A percentile compares a stretch with the other conserved stretches of the same genome.
Evolutionary conservation across 257 asterid species (phyloP).

Genomic region (Solanum pinnatisectum): DNA sequence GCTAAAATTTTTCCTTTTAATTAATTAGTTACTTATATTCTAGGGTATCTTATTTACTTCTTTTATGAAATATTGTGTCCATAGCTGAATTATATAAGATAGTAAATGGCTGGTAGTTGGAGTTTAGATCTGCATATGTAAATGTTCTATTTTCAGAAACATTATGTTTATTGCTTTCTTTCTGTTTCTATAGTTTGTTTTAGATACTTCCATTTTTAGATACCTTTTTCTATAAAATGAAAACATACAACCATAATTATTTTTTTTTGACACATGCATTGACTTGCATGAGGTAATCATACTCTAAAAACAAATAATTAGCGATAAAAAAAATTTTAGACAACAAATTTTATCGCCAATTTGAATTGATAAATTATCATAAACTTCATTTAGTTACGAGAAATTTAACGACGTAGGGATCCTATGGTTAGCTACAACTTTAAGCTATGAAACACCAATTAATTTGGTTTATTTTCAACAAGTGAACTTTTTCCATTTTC

Average conservation of each 20-base stretch:
- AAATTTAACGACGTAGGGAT: too few species aligned
- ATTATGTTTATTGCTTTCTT: not conserved
- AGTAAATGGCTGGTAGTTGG: not conserved
- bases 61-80: not conserved
- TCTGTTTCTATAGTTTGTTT: not conserved
- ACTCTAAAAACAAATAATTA: not conserved
- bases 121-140: not conserved
- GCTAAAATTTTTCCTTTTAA: fast-evolving
- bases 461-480: not conserved
- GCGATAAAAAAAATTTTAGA: not conserved
- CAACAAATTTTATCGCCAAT: not conserved
- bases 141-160: not conserved
- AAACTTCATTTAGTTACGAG: not conserved
- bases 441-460: not conserved
- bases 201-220: not conserved
- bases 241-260: not conserved
- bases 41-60: not conserved
- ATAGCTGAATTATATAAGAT: not conserved
- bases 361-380: not conserved
- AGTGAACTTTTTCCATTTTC: not conserved
- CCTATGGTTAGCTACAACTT: not conserved
- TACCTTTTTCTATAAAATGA: not conserved
- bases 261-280: not conserved
- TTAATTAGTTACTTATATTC: not conserved
- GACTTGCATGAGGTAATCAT: not conserved